Percentiles rank a stretch among this genome's conserved stretches.
These are phyloP conservation scores for Zygnema circumcarinatum DNA, from an alignment of 139 green algal species.

Conservation along the genomic window DNA sequence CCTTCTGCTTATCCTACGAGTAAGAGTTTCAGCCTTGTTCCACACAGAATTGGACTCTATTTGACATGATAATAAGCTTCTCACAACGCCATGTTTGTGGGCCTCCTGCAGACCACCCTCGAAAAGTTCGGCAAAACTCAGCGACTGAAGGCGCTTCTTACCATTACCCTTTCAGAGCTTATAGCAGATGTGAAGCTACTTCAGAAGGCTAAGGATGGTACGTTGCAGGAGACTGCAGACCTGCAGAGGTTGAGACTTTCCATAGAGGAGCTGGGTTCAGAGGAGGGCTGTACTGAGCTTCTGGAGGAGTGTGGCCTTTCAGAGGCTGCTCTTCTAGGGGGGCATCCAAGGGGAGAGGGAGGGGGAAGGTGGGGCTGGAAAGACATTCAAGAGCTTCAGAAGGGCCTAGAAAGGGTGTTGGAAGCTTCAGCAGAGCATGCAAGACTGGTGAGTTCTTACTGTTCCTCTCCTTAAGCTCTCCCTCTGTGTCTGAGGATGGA, in stretches of 20 bases:
- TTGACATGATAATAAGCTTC: no score
- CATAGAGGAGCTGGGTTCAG: conserved; percentile 45
- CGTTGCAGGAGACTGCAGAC: conserved; percentile 15
- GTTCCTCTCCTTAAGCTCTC: neutral
- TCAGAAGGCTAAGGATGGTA: neutral
- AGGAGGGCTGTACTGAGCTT: conserved; percentile 1
- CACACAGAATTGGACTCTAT: no score
- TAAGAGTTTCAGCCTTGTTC: no score
- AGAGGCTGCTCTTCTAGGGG: neutral
- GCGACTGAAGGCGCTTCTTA: conserved; percentile 40
- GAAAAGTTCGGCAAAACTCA: neutral
- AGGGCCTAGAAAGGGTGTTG: conserved; percentile 17
- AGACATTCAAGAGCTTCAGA: conserved; percentile 33
- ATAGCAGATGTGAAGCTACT: conserved; percentile 39
- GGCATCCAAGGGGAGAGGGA: neutral
- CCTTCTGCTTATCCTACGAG: neutral
- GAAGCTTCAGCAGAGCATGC: conserved; percentile 29
- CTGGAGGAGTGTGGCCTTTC: conserved; percentile 43
- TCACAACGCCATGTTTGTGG: no score
- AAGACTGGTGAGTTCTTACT: conserved; percentile 23
- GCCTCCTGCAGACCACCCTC: conserved; percentile 26
- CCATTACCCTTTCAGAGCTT: conserved; percentile 50
- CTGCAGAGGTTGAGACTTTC: conserved; percentile 16
- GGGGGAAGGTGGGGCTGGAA: conserved; percentile 1
- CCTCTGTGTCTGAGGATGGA: no score